Percentiles rank a stretch among this genome's conserved stretches.
These are phyloP conservation scores for Fusarium goolgardi DNA, from an alignment of 2,329 filamentous ascomycete species.

Conservation along the genomic window DNA sequence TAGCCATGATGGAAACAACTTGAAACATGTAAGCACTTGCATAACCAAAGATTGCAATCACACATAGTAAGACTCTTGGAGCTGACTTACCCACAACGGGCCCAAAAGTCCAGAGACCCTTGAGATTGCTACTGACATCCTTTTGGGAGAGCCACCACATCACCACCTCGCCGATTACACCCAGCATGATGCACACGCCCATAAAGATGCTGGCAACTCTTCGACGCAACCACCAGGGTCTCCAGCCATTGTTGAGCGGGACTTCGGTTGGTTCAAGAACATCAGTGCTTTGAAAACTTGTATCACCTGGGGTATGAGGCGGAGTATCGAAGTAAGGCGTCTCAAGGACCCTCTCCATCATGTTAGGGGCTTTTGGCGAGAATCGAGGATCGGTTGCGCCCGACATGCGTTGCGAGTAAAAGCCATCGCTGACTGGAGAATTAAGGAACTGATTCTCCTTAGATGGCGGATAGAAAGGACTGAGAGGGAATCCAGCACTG, in stretches of 20 bases:
- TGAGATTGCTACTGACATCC: slow-evolving; percentile 28
- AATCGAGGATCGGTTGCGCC: slow-evolving; percentile 24
- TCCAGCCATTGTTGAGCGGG: slow-evolving; percentile 43
- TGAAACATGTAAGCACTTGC: slow-evolving; percentile 12
- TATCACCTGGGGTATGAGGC: slow-evolving; percentile 31
- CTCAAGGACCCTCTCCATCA: slow-evolving; percentile 41
- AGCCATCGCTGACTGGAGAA: slow-evolving; percentile 38
- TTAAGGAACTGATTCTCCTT: slow-evolving; percentile 36
- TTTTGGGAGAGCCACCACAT: slow-evolving; percentile 41
- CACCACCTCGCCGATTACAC: slow-evolving; percentile 42
- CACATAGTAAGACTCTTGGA: slow-evolving; percentile 18
- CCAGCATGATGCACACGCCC: slow-evolving; percentile 35
- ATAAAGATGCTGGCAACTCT: slow-evolving; percentile 40
- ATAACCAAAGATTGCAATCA: slow-evolving; percentile 2
- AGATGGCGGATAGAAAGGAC: slow-evolving; percentile 34
- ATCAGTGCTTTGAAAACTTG: slow-evolving; percentile 23
- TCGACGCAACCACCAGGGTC: slow-evolving; percentile 43
- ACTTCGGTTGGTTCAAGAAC: slow-evolving; percentile 36
- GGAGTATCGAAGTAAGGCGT: slow-evolving; percentile 44
- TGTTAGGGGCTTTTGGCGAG: slow-evolving; percentile 17
- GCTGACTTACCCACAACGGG: slow-evolving; percentile 47
- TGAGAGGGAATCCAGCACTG: slow-evolving; percentile 38
- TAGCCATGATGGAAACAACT: slow-evolving; percentile 45
- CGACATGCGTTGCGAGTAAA: slow-evolving; percentile 27
- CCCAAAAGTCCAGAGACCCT: slow-evolving; percentile 47